Evolutionary conservation across 768 basidiomycete genomes (phyloP).

Genomic region (Steccherinum ochraceum): DNA sequence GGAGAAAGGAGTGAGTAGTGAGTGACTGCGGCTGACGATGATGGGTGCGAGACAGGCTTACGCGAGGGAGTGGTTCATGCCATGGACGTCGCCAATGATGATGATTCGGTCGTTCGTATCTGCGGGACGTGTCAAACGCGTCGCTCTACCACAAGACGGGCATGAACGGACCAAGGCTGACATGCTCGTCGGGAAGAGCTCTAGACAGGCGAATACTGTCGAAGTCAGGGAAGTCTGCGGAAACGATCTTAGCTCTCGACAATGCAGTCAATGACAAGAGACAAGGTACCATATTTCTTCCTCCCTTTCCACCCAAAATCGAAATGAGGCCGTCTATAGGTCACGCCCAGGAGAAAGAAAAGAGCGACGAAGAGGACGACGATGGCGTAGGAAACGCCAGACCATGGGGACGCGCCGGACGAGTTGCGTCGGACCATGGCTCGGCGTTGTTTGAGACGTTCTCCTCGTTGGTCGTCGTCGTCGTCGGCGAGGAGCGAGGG

Average conservation of each 20-base stretch:
- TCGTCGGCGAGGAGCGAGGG: not conserved
- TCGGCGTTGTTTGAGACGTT: not conserved
- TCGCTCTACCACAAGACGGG: not conserved
- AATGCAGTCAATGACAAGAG: conserved; percentile 8
- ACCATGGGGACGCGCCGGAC: not conserved
- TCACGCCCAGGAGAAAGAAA: conserved; percentile 31
- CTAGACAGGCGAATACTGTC: conserved; percentile 37
- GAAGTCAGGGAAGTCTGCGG: conserved; percentile 50
- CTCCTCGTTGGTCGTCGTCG: not conserved
- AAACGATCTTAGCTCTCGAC: not conserved
- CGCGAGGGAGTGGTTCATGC: conserved; percentile 65
- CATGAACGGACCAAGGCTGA: conserved; percentile 45
- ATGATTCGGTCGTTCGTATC: conserved; percentile 53
- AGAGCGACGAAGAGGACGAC: conserved; percentile 38
- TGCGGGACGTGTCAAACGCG: conserved; percentile 28
- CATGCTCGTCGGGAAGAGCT: conserved; percentile 40
- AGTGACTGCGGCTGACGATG: not conserved
- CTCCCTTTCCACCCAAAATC: conserved; percentile 7
- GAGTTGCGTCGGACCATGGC: not conserved
- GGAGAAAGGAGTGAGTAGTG: no score
- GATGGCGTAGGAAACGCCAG: conserved; percentile 27
- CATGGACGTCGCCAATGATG: conserved; percentile 86
- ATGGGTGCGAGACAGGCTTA: no score
- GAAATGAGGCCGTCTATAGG: conserved; percentile 14
- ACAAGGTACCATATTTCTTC: conserved; percentile 7